Conservation (phyloP, 306 rosid genomes). For the Dicorynia guianensis region DNA sequence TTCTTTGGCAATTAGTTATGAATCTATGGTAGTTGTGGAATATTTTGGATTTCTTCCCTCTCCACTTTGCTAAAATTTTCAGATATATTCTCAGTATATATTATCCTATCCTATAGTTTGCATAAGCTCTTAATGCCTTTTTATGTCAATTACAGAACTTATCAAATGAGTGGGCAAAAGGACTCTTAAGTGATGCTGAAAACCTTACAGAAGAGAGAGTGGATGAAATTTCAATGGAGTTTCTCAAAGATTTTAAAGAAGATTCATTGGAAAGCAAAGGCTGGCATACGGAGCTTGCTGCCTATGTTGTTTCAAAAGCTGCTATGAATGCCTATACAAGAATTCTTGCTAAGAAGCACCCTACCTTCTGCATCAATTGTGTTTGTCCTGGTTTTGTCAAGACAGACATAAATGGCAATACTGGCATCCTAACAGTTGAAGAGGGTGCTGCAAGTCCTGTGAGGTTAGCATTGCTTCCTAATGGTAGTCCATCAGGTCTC, state of each 20-base stretch:
- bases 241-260: constrained; percentile 40
- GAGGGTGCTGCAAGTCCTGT: constrained; percentile 44
- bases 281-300: constrained; percentile 1
- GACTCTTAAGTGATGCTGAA: constrained; percentile 23
- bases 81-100: not conserved
- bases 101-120: not conserved
- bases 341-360: constrained; percentile 46
- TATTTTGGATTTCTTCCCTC: not conserved
- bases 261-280: constrained; percentile 34
- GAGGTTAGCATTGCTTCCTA: constrained; percentile 36
- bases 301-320: constrained; percentile 38
- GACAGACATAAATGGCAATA: constrained; percentile 40
- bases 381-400: constrained; percentile 54
- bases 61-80: not conserved
- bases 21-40: not conserved
- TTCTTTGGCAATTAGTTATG: not conserved
- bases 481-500: constrained; percentile 38
- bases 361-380: constrained; percentile 30
- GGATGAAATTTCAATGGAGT: constrained; percentile 28
- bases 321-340: constrained; percentile 49
- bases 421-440: constrained; percentile 30
- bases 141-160: constrained; percentile 38
- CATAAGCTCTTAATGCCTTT: not conserved
- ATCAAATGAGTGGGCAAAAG: constrained; percentile 39
- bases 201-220: constrained; percentile 37